phyloP scores from a whole-genome alignment of 2,329 filamentous ascomycete genomes.

The Colletotrichum abscissum region DNA sequence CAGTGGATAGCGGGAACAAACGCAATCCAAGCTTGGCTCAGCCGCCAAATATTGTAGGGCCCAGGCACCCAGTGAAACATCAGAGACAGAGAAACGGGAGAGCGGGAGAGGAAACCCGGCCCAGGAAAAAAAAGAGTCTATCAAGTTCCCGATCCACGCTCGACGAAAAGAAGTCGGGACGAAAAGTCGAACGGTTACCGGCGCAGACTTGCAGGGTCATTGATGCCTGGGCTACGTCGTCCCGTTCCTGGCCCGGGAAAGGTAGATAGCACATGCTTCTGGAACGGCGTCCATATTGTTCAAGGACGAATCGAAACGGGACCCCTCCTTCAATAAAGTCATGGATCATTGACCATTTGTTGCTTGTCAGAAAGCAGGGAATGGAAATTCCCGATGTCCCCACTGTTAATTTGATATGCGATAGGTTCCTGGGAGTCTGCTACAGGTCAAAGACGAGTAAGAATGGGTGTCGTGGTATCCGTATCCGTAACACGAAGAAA shows the following conservation, averaged over 20 bases:
- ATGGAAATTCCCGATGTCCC: not conserved
- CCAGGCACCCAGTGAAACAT: not conserved
- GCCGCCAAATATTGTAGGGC: not conserved
- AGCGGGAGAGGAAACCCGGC: constrained; percentile 4
- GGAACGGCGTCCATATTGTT: constrained; percentile 6
- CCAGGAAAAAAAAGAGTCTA: not conserved
- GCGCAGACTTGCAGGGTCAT: not conserved
- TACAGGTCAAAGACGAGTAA: not conserved
- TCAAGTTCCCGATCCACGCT: constrained; percentile 17
- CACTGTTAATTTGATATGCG: constrained; percentile 9
- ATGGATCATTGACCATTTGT: not conserved
- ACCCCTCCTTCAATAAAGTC: not conserved
- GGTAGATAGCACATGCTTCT: constrained; percentile 1
- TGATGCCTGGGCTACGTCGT: not conserved
- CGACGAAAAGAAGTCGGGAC: constrained; percentile 35
- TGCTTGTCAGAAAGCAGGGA: constrained; percentile 1
- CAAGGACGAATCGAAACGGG: not conserved
- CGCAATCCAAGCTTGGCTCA: not conserved
- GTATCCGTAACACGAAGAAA: not conserved
- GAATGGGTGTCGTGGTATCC: constrained; percentile 15
- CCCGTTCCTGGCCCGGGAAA: not conserved
- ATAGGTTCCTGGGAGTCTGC: not conserved
- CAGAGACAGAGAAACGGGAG: not conserved
- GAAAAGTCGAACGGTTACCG: constrained; percentile 3
- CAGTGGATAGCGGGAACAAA: not conserved